Percentiles rank a stretch among this genome's conserved stretches.
phyloP scores from a whole-genome alignment of 495 filamentous ascomycete species.

The Oidiodendron maius region DNA sequence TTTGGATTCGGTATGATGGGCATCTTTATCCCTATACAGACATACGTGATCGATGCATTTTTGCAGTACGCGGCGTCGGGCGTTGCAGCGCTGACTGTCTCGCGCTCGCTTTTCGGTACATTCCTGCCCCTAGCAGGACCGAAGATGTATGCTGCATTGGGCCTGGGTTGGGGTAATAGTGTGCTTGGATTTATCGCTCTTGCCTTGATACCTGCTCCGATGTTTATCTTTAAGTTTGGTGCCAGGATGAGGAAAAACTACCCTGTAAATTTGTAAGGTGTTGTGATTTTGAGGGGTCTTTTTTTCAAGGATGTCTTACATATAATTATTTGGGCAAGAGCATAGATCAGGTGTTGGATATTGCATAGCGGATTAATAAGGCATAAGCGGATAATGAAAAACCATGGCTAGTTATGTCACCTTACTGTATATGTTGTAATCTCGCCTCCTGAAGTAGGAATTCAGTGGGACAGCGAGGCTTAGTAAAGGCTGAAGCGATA shows the following conservation, averaged over 20 bases:
- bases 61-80: slow-evolving; percentile 53
- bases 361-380: no score
- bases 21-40: slow-evolving; percentile 45
- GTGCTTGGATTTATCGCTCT: slow-evolving; percentile 49
- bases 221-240: slow-evolving; percentile 47
- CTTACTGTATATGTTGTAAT: no score
- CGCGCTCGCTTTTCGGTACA: slow-evolving; percentile 48
- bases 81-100: slow-evolving; percentile 48
- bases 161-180: slow-evolving; percentile 54
- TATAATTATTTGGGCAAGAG: no score
- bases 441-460: no score
- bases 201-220: slow-evolving; percentile 41
- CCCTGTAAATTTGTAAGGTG: slow-evolving; percentile 28
- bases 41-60: slow-evolving; percentile 56
- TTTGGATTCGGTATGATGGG: slow-evolving; percentile 48
- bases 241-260: slow-evolving; percentile 40
- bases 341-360: no score
- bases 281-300: no score
- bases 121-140: slow-evolving; percentile 49
- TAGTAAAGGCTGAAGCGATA: no score
- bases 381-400: no score
- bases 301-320: no score
- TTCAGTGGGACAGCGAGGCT: no score
- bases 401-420: no score
- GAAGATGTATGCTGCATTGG: slow-evolving; percentile 46